Evolutionary conservation across 2,329 filamentous ascomycete species (phyloP), one percentile per base, ranked within the genome.

Genomic region (Dendrostoma leiphaemia): DNA sequence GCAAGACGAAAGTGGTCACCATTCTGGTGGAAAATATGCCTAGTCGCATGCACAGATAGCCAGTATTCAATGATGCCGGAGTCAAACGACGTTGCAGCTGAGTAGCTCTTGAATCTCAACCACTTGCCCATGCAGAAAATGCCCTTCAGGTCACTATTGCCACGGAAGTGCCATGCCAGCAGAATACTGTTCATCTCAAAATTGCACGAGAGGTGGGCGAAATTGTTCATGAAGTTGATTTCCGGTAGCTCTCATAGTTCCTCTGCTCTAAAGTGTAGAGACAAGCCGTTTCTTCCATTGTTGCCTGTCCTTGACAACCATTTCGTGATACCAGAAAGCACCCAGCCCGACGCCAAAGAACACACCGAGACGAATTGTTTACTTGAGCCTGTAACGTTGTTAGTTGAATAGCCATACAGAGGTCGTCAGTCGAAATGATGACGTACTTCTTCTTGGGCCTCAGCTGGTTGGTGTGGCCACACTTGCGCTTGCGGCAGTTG

Each of bases 401-500:
- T 40, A 49, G 47, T 15, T 5, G 24, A 15, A 26, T 3, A 17
- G 31, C 17, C 3, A 6, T 3, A 6, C 3, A 17, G 15, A 15
- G 7, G n/a, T n/a, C n/a, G n/a, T n/a, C n/a, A n/a, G n/a, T n/a
- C n/a, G n/a, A n/a, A n/a, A 24, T n/a, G 6, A 17, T 8, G 5
- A 48, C 47, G 34, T 26, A 49, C 93, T 99, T 99, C 92, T 99
- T 99, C 93, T 99, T 99, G 79, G 94, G 94, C 81, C 94, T 91
- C 76, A 99, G 90, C 88, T 99, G 94, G 90, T 97, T 97, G 83
- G 89, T 95, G 89, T 97, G 94, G 63, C 93, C 94, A 81, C 93
- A 97, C 88, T 97, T 97, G 84, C 92, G 92, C 91, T 97, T 97
- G 73, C 92, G 86, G 90, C 94, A 99, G 90, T 99, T 99, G 85